Conservation (phyloP, 495 filamentous ascomycete genomes). For the Tuber indicum region DNA sequence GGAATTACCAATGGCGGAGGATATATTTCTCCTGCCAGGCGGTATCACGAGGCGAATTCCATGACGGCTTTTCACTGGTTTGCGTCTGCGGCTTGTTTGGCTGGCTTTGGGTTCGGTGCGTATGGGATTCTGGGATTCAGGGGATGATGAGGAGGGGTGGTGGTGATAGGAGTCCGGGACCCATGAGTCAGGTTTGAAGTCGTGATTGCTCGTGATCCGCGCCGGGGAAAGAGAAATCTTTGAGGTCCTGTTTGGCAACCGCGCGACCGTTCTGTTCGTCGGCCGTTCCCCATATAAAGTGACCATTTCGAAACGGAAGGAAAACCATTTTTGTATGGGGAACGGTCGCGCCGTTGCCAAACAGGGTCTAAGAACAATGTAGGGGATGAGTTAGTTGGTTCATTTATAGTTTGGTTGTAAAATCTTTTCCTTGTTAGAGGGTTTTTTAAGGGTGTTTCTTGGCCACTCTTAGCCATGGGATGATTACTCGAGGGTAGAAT, state of each 20-base stretch:
- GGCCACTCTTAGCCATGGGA: neutral
- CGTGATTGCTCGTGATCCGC: neutral
- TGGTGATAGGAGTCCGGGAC: constrained; percentile 11
- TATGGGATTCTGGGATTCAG: constrained; percentile 19
- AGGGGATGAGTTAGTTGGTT: neutral
- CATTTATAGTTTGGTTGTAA: neutral
- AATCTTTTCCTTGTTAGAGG: neutral
- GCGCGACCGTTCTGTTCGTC: too few relatives aligned
- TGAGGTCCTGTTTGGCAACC: too few relatives aligned
- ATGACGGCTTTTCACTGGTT: constrained; percentile 41
- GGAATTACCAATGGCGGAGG: constrained; percentile 38
- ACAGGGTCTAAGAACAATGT: neutral
- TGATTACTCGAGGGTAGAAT: neutral
- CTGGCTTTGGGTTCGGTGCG: constrained; percentile 18
- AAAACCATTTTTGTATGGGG: too few relatives aligned
- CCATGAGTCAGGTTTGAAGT: constrained; percentile 27
- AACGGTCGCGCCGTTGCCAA: too few relatives aligned
- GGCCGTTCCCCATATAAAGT: too few relatives aligned
- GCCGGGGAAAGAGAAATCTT: neutral
- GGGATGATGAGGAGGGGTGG: neutral
- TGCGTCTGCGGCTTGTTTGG: constrained; percentile 28
- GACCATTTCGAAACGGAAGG: too few relatives aligned
- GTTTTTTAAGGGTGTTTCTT: neutral
- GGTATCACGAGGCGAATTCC: constrained; percentile 39
- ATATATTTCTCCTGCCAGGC: constrained; percentile 11